Base-by-base conservation (phyloP, 1,139 yeast genomes). In the Kodamaea sp. region DNA sequence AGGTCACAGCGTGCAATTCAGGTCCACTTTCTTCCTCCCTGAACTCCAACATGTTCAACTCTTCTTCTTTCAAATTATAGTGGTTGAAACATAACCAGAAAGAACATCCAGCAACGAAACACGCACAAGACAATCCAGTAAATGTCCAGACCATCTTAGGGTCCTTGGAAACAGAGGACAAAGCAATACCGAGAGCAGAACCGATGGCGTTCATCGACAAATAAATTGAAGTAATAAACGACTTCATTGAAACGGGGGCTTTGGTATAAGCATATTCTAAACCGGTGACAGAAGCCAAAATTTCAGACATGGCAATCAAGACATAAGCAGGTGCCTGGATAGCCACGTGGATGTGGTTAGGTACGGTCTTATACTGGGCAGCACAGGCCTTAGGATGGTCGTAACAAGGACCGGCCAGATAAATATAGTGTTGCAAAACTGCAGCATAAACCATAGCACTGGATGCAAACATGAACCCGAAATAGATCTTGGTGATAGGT, bases 181-280 rank as follows among this genome's bases (percentile, higher is more conserved):
- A 42, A 8, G 53, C 53, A 39, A 49, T 49, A 26, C 55, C 55
- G 20, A 50, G 32, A 13, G 53, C 52, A 21, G 50, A 42, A 5
- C 55, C 55, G 15, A 49, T 25, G 15, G 53, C 55, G 29, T 49
- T 48, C 19, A 51, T 49, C 22, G 47, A 38, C 41, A 50, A 44
- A 37, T 47, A 50, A 22, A 50, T 32, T 20, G 55, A 49, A 42
- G 47, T 50, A 31, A 50, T 47, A 33, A 50, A 50, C 8, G 53
- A 47, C 36, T 50, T 50, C 55, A 50, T 50, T 27, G 40, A 38
- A 11, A 34, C 42, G 4, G 55, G 55, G 2, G 55, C 55, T 42
- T 49, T 49, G 18, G 55, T 50, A 43, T 50, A 50, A 2, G 55
- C 55, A 31, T 50, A 50, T 29, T 50, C 55, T 42, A 49, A 46